Evolutionary conservation across 1,284 basidiomycete genomes (phyloP).

Genomic region (Trametes polyzona): DNA sequence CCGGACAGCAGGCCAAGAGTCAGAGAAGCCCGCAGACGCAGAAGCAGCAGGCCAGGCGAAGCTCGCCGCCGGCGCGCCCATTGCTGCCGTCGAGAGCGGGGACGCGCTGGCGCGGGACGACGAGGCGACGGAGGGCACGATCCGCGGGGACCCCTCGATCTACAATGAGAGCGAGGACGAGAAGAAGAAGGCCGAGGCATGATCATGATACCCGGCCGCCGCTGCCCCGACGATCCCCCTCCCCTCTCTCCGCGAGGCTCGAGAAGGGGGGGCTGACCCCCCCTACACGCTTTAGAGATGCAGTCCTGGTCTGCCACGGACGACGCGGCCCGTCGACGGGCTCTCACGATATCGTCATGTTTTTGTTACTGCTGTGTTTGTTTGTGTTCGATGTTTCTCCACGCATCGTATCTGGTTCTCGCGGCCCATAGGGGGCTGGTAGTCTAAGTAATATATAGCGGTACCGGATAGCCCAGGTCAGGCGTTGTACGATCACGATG

Average conservation of each 20-base stretch:
- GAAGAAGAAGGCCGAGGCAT: neutral
- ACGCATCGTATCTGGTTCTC: neutral
- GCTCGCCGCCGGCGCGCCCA: slow-evolving; percentile 12
- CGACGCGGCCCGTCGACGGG: neutral
- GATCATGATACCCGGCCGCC: neutral
- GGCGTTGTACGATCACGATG: neutral
- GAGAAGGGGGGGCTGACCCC: neutral
- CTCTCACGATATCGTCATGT: neutral
- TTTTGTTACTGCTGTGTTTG: too few species aligned
- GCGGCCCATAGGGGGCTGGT: too few species aligned
- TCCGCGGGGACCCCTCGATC: slow-evolving; percentile 5
- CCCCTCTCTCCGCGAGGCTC: neutral
- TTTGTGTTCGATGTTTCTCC: neutral
- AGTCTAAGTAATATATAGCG: too few species aligned
- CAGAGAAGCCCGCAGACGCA: slow-evolving; percentile 25
- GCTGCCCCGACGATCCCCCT: neutral
- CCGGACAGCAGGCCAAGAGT: slow-evolving; percentile 43
- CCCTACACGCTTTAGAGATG: too few species aligned
- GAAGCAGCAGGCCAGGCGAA: slow-evolving; percentile 24
- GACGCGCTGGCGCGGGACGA: slow-evolving; percentile 14
- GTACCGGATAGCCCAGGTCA: too few species aligned
- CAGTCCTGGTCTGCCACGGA: neutral
- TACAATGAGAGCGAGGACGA: slow-evolving; percentile 9
- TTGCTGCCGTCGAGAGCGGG: slow-evolving; percentile 6
- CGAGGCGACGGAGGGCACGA: slow-evolving; percentile 14